phyloP scores from a whole-genome alignment of 208 protist species.

The Trypanosoma melophagium region DNA sequence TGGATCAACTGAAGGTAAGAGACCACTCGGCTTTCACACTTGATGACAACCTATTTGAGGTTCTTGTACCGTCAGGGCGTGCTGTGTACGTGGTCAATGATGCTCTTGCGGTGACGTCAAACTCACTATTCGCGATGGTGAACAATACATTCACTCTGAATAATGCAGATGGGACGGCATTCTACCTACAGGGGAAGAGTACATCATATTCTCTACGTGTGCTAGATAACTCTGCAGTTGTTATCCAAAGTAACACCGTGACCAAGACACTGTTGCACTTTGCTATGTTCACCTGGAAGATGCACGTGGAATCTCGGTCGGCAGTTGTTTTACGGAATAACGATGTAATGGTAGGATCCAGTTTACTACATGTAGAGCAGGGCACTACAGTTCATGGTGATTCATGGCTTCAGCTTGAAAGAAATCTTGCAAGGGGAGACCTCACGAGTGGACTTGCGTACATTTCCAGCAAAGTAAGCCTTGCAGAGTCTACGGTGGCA shows the following conservation, averaged over 20 bases:
- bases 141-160: conserved; percentile 3
- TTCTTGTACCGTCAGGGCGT: not conserved
- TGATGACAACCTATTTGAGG: not conserved
- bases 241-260: not conserved
- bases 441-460: not conserved
- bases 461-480: not conserved
- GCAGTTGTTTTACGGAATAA: not conserved
- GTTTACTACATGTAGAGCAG: not conserved
- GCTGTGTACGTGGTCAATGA: not conserved
- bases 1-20: not conserved
- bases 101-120: conserved; percentile 4
- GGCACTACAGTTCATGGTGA: not conserved
- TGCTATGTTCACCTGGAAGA: not conserved
- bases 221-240: conserved; percentile 5
- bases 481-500: not conserved
- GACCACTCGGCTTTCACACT: conserved; percentile 7
- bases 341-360: not conserved
- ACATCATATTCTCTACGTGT: not conserved
- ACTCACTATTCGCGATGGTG: conserved; percentile 10
- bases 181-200: not conserved
- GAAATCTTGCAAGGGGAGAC: not conserved
- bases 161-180: not conserved
- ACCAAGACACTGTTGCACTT: not conserved
- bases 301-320: not conserved
- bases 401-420: not conserved